A percentile compares a stretch with the other conserved stretches of the same genome.
Evolutionary conservation across 169 alveolate species (phyloP).

Genomic region (Cryptosporidium parvum): DNA sequence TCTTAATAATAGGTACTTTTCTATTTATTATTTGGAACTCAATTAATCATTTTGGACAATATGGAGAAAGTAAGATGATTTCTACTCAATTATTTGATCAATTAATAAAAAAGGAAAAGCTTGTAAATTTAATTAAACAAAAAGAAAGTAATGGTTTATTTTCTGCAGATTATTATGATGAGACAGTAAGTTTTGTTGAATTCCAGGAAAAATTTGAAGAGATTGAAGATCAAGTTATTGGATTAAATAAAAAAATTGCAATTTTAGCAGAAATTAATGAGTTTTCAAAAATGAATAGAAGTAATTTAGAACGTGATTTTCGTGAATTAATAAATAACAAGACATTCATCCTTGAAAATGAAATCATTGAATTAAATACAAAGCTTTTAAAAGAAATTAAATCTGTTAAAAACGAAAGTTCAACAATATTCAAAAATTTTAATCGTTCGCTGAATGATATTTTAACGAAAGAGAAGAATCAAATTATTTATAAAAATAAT

Average conservation of each 20-base stretch:
- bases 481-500: no score
- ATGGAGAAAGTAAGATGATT: not conserved
- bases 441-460: not conserved
- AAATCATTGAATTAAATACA: not conserved
- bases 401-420: slow-evolving; percentile 9
- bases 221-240: slow-evolving; percentile 3
- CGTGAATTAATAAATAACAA: slow-evolving; percentile 11
- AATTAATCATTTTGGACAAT: not conserved
- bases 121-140: slow-evolving; percentile 6
- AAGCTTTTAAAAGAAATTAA: not conserved
- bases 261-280: slow-evolving; percentile 11
- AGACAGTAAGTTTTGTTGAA: not conserved
- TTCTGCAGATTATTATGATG: not conserved
- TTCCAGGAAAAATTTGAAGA: slow-evolving; percentile 8
- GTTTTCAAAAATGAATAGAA: not conserved
- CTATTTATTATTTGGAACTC: not conserved
- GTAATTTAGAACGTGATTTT: not conserved
- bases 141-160: not conserved
- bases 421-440: not conserved
- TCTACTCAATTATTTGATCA: slow-evolving; percentile 6
- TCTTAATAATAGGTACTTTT: not conserved
- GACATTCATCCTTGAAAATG: not conserved
- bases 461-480: not conserved
- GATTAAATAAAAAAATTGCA: slow-evolving; percentile 26
- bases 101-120: not conserved